Percentiles rank a stretch among this genome's conserved stretches.
These are phyloP conservation scores for Gloeophyllum trabeum DNA, from an alignment of 768 basidiomycete genomes.

Conservation along the genomic window DNA sequence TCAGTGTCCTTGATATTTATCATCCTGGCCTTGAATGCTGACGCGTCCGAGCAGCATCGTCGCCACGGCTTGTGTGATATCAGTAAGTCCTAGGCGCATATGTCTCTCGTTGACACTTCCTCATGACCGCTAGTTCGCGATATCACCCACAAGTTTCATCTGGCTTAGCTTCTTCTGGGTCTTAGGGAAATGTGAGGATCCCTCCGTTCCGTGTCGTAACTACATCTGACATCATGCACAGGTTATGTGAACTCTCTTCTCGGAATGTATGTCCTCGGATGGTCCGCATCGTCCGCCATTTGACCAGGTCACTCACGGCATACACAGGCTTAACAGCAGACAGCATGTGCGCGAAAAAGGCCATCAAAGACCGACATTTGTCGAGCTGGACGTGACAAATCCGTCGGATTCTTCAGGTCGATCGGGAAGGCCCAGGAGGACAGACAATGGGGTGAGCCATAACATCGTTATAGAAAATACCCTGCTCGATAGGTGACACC, in stretches of 20 bases:
- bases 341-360: no score
- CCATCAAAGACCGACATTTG: no score
- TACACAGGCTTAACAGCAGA: no score
- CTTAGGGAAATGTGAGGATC: neutral
- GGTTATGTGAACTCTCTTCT: neutral
- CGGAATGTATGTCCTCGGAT: neutral
- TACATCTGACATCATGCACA: neutral
- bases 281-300: no score
- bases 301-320: no score
- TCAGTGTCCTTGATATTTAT: neutral
- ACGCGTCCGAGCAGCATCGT: constrained; percentile 10
- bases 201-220: neutral
- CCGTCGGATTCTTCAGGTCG: no score
- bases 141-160: neutral
- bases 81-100: constrained; percentile 3
- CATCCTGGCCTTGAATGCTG: neutral
- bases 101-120: neutral
- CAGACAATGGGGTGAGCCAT: no score
- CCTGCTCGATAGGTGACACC: no score
- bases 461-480: no score
- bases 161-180: neutral
- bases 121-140: constrained; percentile 6
- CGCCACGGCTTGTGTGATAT: constrained; percentile 7
- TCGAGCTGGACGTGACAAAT: no score
- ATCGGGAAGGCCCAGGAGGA: no score